A percentile compares a stretch with the other conserved stretches of the same genome.
Conservation (phyloP, 106 monocot genomes). For the Hemerocallis citrina region DNA sequence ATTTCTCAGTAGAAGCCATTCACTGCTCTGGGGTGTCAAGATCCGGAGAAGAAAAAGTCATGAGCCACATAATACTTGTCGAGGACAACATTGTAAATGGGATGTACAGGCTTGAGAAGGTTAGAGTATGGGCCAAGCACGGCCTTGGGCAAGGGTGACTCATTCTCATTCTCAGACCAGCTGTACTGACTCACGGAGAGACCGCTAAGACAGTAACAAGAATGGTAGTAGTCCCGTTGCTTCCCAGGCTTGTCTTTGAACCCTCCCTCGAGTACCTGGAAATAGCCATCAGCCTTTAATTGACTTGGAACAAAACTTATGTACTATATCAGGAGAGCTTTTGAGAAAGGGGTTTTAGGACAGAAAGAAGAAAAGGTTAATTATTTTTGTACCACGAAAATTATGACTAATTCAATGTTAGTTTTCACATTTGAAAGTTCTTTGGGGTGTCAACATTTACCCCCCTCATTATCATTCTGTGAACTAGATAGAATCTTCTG, state of each 20-base stretch:
- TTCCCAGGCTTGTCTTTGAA: conserved; percentile 95
- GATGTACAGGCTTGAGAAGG: conserved; percentile 76
- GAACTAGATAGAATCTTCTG: too few relatives aligned
- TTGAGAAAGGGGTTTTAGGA: background rate
- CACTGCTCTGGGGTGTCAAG: too few relatives aligned
- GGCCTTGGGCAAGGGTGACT: conserved; percentile 33
- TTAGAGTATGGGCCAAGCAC: conserved; percentile 80
- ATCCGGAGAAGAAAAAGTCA: conserved; percentile 27
- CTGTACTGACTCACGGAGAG: conserved; percentile 80
- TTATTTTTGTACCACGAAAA: too few relatives aligned
- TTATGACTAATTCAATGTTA: too few relatives aligned
- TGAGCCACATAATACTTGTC: conserved; percentile 45
- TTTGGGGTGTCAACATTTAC: too few relatives aligned
- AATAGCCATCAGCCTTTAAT: background rate
- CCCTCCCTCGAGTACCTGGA: conserved; percentile 84
- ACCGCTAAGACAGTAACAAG: conserved; percentile 97
- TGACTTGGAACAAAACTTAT: background rate
- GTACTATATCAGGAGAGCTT: background rate
- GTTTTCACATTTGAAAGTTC: too few relatives aligned
- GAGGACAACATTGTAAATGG: conserved; percentile 67
- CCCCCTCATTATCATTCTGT: too few relatives aligned
- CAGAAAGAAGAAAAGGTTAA: too few relatives aligned
- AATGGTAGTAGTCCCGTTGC: conserved; percentile 66
- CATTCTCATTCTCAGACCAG: conserved; percentile 32
- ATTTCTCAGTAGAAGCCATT: too few relatives aligned